phyloP scores from a whole-genome alignment of 495 filamentous ascomycete genomes.

The Podospora conica region DNA sequence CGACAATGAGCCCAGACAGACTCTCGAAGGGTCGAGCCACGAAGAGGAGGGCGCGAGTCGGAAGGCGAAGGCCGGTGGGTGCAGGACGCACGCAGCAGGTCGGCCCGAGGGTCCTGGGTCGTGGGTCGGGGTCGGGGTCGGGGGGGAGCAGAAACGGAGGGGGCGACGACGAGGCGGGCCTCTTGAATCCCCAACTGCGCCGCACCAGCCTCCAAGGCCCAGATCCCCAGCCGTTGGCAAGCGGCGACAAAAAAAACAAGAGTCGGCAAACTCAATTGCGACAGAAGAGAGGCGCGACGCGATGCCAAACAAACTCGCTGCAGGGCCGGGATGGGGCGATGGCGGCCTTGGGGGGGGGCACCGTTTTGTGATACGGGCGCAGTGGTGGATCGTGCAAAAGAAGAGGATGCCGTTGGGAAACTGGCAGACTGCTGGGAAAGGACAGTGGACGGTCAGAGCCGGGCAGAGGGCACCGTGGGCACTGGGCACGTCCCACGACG shows the following conservation, averaged over 20 bases:
- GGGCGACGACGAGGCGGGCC: neutral
- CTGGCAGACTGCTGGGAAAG: neutral
- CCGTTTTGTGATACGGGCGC: neutral
- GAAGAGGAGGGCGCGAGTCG: neutral
- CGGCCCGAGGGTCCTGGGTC: constrained; percentile 11
- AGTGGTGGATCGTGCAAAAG: neutral
- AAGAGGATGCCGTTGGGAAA: neutral
- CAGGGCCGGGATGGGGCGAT: neutral
- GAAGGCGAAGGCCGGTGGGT: constrained; percentile 1
- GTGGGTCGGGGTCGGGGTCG: too few relatives aligned
- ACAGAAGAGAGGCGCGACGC: neutral
- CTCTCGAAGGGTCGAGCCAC: too few relatives aligned
- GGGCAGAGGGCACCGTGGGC: too few relatives aligned
- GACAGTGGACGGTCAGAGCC: neutral
- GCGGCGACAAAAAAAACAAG: neutral
- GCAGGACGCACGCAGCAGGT: constrained; percentile 2
- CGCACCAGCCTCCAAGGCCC: neutral
- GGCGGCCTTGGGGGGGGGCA: neutral
- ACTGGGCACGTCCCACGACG: neutral
- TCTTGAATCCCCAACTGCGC: too few relatives aligned
- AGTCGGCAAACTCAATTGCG: neutral
- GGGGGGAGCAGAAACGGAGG: constrained; percentile 7
- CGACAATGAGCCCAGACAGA: too few relatives aligned
- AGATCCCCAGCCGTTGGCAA: neutral
- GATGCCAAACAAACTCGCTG: neutral